Conservation (phyloP, 108 stramenopile genomes). For the Skeletonema costatum region DNA sequence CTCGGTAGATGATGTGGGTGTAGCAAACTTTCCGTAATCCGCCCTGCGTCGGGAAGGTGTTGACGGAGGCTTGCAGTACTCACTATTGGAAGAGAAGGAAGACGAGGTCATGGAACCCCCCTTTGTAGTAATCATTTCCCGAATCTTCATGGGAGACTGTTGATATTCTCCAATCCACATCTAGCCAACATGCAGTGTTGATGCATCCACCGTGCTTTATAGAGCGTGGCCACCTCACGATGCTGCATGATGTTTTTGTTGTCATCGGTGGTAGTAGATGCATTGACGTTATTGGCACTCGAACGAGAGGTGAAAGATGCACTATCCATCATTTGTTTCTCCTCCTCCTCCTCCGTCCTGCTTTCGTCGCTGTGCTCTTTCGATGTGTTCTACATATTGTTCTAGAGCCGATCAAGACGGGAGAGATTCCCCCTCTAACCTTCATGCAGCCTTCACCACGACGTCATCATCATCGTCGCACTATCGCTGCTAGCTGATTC, state of each 20-base stretch:
- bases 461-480: not conserved
- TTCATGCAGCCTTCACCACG: not conserved
- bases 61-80: not conserved
- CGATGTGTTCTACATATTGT: slow-evolving; percentile 1
- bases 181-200: slow-evolving; percentile 85
- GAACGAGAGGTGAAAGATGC: not conserved
- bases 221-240: slow-evolving; percentile 32
- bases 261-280: not conserved
- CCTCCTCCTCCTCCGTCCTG: slow-evolving; percentile 1
- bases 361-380: slow-evolving; percentile 1
- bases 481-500: not conserved
- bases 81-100: slow-evolving; percentile 34
- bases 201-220: slow-evolving; percentile 86
- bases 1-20: slow-evolving; percentile 32
- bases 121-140: not conserved
- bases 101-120: slow-evolving; percentile 15
- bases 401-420: not conserved
- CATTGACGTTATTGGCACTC: not conserved
- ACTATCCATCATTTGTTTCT: not conserved
- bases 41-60: not conserved
- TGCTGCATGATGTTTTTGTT: not conserved
- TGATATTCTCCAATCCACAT: slow-evolving; percentile 72
- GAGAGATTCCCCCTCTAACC: not conserved
- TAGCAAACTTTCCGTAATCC: not conserved
- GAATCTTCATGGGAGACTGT: slow-evolving; percentile 41